phyloP scores from a whole-genome alignment of 106 monocot genomes.

The Dendrobium nobile region DNA sequence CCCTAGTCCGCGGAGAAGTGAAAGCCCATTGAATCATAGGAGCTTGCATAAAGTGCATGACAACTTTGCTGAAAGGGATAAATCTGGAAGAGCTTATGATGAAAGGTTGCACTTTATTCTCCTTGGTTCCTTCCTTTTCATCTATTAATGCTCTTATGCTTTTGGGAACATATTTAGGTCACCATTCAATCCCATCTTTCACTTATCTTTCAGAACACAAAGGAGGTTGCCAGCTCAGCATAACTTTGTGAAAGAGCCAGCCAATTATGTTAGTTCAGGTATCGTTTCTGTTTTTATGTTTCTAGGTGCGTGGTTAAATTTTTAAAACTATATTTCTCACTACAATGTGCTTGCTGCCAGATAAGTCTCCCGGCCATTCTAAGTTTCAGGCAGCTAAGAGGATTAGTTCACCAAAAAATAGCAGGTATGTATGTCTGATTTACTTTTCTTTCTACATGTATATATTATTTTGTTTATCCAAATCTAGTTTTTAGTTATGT shows the following conservation, averaged over 20 bases:
- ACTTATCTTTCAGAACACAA: neutral
- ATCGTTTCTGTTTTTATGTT: neutral
- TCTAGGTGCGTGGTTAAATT: neutral
- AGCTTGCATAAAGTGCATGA: slow-evolving; percentile 35
- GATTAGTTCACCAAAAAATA: neutral
- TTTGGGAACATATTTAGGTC: neutral
- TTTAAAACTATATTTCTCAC: neutral
- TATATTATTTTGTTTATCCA: neutral
- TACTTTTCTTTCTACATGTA: neutral
- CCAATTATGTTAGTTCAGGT: neutral
- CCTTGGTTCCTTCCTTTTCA: neutral
- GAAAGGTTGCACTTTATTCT: neutral
- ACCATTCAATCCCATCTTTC: neutral
- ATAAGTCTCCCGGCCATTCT: slow-evolving; percentile 4
- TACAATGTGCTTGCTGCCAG: neutral
- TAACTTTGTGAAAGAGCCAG: neutral
- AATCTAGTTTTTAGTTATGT: neutral
- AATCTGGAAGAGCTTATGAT: slow-evolving; percentile 21
- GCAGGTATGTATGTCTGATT: neutral
- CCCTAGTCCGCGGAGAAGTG: slow-evolving; percentile 21
- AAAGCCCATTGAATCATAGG: slow-evolving; percentile 33
- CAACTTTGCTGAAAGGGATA: slow-evolving; percentile 15
- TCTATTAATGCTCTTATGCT: neutral
- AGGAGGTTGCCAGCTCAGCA: neutral
- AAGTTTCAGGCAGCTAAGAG: neutral